Base-by-base conservation (phyloP, 2,329 filamentous ascomycete genomes). In the Venturia effusa region DNA sequence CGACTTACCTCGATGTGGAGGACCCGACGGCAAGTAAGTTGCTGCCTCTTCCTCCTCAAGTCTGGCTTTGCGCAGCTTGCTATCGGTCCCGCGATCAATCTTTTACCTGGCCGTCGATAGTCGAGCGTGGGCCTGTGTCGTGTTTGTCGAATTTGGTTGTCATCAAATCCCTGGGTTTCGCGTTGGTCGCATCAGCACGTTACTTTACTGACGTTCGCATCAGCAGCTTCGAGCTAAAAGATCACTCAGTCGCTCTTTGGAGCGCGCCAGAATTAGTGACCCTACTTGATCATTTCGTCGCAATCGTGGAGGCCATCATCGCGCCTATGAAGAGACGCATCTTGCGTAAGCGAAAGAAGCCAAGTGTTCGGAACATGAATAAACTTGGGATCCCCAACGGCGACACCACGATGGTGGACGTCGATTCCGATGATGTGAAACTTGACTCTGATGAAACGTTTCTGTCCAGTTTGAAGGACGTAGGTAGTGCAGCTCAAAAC, bases 321-420 rank as follows among this genome's bases (percentile, higher is more conserved):
- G 45, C 34, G 15, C 61, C 51, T 48, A 63, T 63, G 61, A 63
- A 63, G 32, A 54, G 43, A 10, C 40, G 61, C 17, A 27, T 62
- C 13, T n/a, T 34, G n/a, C 51, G 45, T 10, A 63, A 59, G 48
- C 45, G 61, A 32, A 63, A 57, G 51, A 57, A 57, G 51, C 51
- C 51, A 57, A 34, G 51, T 17, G 34, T 30, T 24, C 51, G 15
- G 30, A 57, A 57, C 19, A 57, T 57, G 51, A 34, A 57, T 34
- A 57, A 57, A 30, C 51, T n/a, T 34, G 51, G 51, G 15, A 34
- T n/a, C 4, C 27, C 30, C 5, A 57, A 34, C 30, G 27, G 30
- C 30, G 51, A 57, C 15, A 57, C 51, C 19, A 34, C 27, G 17
- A 57, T 57, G 51, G 30, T 22, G 17, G 51, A 57, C 19, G 51